Conservation (phyloP, 192 early-diverging fungal species). For the Diversispora eburnea region DNA sequence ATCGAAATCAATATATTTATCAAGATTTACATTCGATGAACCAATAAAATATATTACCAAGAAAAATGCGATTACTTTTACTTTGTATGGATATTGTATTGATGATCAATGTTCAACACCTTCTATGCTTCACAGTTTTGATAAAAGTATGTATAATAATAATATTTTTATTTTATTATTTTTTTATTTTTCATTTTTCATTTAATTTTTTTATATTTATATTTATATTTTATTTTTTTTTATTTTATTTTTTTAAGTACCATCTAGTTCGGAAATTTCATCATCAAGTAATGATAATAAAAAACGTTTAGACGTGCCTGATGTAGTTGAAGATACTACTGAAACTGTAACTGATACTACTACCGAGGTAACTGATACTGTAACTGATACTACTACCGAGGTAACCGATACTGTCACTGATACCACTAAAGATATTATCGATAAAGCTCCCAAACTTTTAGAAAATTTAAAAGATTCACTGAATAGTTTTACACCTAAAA, state of each 20-base stretch:
- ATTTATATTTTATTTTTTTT: neutral
- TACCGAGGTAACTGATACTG: neutral
- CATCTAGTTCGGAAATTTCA: slow-evolving; percentile 5
- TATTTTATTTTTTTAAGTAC: slow-evolving; percentile 1
- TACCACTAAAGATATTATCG: neutral
- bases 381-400: neutral
- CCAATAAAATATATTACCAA: neutral
- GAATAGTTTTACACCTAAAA: slow-evolving; percentile 18
- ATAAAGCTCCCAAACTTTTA: neutral
- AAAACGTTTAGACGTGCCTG: slow-evolving; percentile 10
- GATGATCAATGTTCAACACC: slow-evolving; percentile 15
- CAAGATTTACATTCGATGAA: neutral
- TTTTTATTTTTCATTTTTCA: neutral
- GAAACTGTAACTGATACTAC: neutral
- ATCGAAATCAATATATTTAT: neutral
- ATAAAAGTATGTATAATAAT: slow-evolving; percentile 14
- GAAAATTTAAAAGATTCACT: neutral
- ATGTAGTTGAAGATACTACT: neutral
- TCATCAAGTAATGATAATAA: neutral
- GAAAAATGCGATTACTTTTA: slow-evolving; percentile 14
- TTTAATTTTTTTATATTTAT: neutral
- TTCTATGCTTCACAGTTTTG: slow-evolving; percentile 7
- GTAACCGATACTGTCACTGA: neutral
- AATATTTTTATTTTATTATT: neutral
- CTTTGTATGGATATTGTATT: slow-evolving; percentile 19